Percentiles rank a stretch among this genome's conserved stretches.
These are phyloP conservation scores for Monilinia fructicola DNA, from an alignment of 2,329 filamentous ascomycete species.

Conservation along the genomic window DNA sequence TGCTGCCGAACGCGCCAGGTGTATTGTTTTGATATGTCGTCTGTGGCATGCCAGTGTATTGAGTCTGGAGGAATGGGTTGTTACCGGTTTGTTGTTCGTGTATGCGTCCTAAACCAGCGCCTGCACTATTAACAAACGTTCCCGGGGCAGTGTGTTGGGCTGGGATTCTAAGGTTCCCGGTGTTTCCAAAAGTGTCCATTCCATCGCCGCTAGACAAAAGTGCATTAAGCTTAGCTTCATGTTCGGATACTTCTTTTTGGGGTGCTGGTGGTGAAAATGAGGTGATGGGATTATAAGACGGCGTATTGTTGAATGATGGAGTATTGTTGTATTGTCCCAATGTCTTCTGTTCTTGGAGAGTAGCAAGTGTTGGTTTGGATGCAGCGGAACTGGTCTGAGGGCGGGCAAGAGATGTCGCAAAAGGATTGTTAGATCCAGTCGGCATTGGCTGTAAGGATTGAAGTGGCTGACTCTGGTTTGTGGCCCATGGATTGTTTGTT, in stretches of 20 bases:
- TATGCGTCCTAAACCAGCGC: slow-evolving; percentile 71
- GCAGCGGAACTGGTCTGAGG: slow-evolving; percentile 54
- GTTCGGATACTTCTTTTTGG: slow-evolving; percentile 59
- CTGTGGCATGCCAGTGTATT: slow-evolving; percentile 75
- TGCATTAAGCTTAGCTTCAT: slow-evolving; percentile 77
- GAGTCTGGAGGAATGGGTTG: slow-evolving; percentile 84
- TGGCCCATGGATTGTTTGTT: slow-evolving; percentile 93
- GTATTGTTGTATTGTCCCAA: slow-evolving; percentile 48
- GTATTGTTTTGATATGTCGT: slow-evolving; percentile 52
- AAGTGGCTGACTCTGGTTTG: slow-evolving; percentile 54
- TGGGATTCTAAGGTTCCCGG: slow-evolving; percentile 92
- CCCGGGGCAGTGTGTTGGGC: slow-evolving; percentile 95
- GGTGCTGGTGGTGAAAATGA: slow-evolving; percentile 47
- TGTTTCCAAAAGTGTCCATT: slow-evolving; percentile 96
- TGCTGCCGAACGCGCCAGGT: slow-evolving; percentile 33
- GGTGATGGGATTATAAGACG: slow-evolving; percentile 48
- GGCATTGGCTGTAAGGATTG: slow-evolving; percentile 74
- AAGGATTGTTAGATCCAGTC: slow-evolving; percentile 97
- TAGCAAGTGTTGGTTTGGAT: slow-evolving; percentile 68
- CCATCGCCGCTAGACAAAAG: slow-evolving; percentile 86
- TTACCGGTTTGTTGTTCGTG: slow-evolving; percentile 62
- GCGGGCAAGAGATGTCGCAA: slow-evolving; percentile 71
- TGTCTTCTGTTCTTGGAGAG: slow-evolving; percentile 81
- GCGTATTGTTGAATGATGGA: slow-evolving; percentile 52
- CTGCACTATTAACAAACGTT: slow-evolving; percentile 94